Conservation (phyloP, 805 yeast genomes). For the Candida dendrica region DNA sequence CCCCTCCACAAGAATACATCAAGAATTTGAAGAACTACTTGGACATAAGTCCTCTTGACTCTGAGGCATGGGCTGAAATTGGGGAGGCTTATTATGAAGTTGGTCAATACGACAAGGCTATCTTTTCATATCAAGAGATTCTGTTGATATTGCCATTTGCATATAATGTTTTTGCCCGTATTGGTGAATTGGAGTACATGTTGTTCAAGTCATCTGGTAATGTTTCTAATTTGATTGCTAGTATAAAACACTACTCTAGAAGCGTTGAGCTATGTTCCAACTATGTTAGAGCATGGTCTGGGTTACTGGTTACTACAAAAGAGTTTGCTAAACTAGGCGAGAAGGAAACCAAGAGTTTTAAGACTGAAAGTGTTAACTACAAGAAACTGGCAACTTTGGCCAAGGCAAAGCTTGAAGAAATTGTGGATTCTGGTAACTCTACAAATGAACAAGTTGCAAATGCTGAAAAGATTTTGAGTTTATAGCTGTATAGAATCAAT, state of each 20-base stretch:
- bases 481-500: constrained; percentile 6
- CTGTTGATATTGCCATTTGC: constrained; percentile 63
- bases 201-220: constrained; percentile 6
- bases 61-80: constrained; percentile 72
- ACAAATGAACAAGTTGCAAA: constrained; percentile 9
- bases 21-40: constrained; percentile 46
- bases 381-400: constrained; percentile 31
- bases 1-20: constrained; percentile 34
- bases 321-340: constrained; percentile 17
- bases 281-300: constrained; percentile 70
- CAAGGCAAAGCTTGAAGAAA: constrained; percentile 25
- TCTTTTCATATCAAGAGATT: constrained; percentile 64
- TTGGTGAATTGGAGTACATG: constrained; percentile 45
- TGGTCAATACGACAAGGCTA: constrained; percentile 63
- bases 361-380: constrained; percentile 16
- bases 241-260: constrained; percentile 49
- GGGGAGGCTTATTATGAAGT: constrained; percentile 51
- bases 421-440: constrained; percentile 23
- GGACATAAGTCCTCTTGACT: constrained; percentile 66
- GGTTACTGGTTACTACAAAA: constrained; percentile 37
- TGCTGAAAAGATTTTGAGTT: constrained; percentile 11
- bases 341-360: constrained; percentile 15
- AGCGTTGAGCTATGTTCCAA: constrained; percentile 71
- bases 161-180: constrained; percentile 53
- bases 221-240: constrained; percentile 4